These are phyloP conservation scores for Pholiota conissans DNA, from an alignment of 768 basidiomycete genomes.

Conservation along the genomic window DNA sequence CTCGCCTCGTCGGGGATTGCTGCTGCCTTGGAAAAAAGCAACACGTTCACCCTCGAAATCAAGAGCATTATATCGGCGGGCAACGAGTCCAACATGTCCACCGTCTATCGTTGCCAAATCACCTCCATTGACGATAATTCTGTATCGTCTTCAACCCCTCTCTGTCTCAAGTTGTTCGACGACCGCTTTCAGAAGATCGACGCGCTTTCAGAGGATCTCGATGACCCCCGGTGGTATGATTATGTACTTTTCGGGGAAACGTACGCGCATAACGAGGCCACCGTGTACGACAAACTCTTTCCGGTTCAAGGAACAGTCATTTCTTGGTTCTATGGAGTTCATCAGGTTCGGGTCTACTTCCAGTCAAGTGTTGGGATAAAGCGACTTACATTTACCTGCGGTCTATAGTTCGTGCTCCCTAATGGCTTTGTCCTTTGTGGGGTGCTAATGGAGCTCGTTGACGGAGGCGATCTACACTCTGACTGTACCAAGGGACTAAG, in stretches of 20 bases:
- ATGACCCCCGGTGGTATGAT: conserved; percentile 12
- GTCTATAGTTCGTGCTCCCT: not conserved
- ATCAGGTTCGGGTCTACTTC: too few relatives aligned
- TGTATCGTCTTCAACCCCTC: conserved; percentile 10
- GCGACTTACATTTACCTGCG: too few relatives aligned
- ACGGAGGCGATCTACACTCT: conserved; percentile 14
- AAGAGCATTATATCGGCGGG: conserved; percentile 10
- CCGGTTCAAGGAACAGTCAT: conserved; percentile 22
- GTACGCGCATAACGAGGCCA: conserved; percentile 20
- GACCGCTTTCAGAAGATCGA: conserved; percentile 19
- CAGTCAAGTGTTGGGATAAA: too few relatives aligned
- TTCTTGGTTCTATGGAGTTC: conserved; percentile 28
- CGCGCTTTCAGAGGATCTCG: conserved; percentile 8
- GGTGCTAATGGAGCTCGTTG: conserved; percentile 20
- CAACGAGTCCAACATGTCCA: conserved; percentile 3
- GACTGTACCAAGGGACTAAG: conserved; percentile 7
- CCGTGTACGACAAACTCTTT: conserved; percentile 23
- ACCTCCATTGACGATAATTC: conserved; percentile 18
- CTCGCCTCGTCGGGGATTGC: conserved; percentile 6
- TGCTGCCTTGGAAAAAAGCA: conserved; percentile 5
- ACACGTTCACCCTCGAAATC: conserved; percentile 12
- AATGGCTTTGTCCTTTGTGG: not conserved
- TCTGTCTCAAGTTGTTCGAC: conserved; percentile 23
- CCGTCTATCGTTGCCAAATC: conserved; percentile 17
- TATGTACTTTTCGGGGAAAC: conserved; percentile 15